Evolutionary conservation across 345 rosid species (phyloP).

Genomic region (Gossypium arboreum): DNA sequence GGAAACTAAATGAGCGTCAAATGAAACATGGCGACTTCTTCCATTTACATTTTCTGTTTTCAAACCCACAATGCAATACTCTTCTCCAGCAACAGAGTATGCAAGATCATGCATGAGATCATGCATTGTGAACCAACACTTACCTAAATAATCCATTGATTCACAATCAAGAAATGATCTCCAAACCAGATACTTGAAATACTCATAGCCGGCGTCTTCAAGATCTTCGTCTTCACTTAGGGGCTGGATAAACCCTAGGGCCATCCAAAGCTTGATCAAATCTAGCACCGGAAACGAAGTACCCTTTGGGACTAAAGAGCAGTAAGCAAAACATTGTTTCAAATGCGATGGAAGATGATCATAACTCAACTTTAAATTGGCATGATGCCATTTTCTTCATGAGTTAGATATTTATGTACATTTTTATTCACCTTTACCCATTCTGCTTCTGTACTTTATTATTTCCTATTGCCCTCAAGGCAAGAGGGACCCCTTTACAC

Average conservation of each 20-base stretch:
- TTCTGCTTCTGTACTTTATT: background rate
- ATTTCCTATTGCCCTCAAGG: background rate
- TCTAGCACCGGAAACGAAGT: fast-evolving
- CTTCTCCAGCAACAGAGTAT: background rate
- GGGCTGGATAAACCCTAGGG: background rate
- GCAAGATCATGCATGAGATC: background rate
- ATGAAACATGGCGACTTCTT: background rate
- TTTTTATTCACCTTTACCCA: background rate
- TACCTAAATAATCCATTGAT: background rate
- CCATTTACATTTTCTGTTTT: background rate
- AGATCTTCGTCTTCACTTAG: background rate
- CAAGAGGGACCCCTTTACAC: background rate
- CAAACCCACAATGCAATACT: background rate
- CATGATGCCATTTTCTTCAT: background rate
- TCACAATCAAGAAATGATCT: background rate
- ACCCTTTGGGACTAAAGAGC: background rate
- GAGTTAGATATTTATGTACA: background rate
- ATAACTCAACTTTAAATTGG: constrained; percentile 4
- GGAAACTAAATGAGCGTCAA: background rate
- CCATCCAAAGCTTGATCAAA: background rate
- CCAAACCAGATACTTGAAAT: background rate
- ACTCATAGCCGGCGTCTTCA: background rate
- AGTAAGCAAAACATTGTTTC: background rate
- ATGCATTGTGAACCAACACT: background rate
- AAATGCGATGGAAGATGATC: background rate